These are phyloP conservation scores for Tuber aestivum DNA, from an alignment of 495 filamentous ascomycete species.

Conservation along the genomic window DNA sequence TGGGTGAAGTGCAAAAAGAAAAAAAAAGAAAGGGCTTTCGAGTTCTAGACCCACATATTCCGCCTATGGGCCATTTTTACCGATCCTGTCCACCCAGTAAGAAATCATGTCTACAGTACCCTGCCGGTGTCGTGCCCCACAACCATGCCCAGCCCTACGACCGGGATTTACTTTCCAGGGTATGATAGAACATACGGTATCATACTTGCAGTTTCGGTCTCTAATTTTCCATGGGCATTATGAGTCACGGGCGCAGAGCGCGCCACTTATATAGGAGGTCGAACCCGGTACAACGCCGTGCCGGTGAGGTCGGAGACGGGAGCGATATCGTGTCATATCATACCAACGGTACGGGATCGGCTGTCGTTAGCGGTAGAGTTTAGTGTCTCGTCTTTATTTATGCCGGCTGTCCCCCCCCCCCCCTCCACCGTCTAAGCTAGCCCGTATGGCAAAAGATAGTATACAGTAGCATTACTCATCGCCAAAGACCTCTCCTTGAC, in stretches of 20 bases:
- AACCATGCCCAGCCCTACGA: neutral
- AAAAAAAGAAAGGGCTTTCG: neutral
- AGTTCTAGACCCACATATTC: neutral
- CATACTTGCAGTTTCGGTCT: neutral
- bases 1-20: neutral
- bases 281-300: too few relatives aligned
- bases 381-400: neutral
- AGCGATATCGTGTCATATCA: neutral
- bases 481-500: slow-evolving; percentile 33
- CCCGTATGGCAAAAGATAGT: neutral
- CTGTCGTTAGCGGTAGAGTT: neutral
- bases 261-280: neutral
- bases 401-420: neutral
- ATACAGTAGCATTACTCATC: slow-evolving; percentile 24
- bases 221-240: neutral
- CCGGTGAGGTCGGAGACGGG: neutral
- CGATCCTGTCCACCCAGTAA: neutral
- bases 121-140: too few relatives aligned
- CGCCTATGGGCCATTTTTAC: neutral
- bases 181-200: neutral
- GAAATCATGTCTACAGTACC: neutral
- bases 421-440: neutral
- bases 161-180: neutral
- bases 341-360: neutral
- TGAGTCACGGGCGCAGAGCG: neutral